Base-by-base conservation (phyloP, 1,284 basidiomycete species). In the Caloboletus firmus region DNA sequence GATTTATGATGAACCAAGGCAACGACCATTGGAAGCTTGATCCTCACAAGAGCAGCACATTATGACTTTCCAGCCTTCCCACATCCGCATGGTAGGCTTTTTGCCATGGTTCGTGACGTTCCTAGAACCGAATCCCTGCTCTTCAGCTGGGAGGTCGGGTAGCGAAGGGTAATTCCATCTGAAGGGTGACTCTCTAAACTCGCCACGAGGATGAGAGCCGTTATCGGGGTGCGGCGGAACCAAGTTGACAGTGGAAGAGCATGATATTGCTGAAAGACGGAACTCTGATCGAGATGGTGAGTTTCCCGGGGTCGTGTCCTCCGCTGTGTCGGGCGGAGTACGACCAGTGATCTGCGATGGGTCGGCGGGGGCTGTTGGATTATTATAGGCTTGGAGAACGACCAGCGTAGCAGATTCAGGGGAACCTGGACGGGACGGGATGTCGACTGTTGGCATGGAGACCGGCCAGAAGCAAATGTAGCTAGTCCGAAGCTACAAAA, bases 1-100 rank as follows among this genome's bases (percentile, higher is more conserved):
- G 17, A 35, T 22, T 42, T 15, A 34, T 8, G 11, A 49, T 37
- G 28, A 28, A 52, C 32, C 12, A 31, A 17, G 26, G 49, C 30
- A 24, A 34, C 20, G 17, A 22, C 13, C 12, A n/a, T 20, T 3
- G 9, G 34, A 30, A n/a, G 12, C 11, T 6, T 31, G 5, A 34
- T 43, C 66, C 81, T 55, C 62, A 85, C 85, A 87, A 50, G 85
- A 86, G 53, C 78, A 78, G 52, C 81, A 71, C 35, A 85, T 48
- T 42, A 83, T 74, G 35, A 78, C 56, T 54, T 69, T 75, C 85
- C 85, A 87, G 17, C 85, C 85, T 45, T 70, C 55, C 70, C 59
- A 72, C 24, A 71, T 57, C 18, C 56, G 52, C 56, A 60, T 59
- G 22, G 47, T 28, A 2, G 55, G 43, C 8, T 41, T 56, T 34